Evolutionary conservation across 352 stramenopile species (phyloP).

Genomic region (Phytophthora uliginosa): DNA sequence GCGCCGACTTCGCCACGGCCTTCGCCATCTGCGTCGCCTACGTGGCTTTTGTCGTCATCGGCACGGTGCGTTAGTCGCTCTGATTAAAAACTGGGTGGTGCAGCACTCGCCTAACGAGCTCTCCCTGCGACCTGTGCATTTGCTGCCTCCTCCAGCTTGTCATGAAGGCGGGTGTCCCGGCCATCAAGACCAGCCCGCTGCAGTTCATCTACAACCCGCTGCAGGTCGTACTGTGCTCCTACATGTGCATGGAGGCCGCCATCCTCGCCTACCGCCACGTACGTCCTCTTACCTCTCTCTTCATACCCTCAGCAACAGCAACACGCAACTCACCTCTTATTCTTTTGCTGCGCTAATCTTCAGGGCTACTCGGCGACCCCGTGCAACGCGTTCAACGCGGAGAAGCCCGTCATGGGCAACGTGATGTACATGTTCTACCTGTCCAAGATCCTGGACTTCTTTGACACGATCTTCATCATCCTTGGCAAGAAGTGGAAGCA

Average conservation of each 20-base stretch:
- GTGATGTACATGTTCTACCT: constrained; percentile 99
- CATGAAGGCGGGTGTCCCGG: constrained; percentile 83
- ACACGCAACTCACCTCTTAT: constrained; percentile 9
- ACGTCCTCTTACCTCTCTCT: constrained; percentile 17
- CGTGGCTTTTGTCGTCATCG: constrained; percentile 74
- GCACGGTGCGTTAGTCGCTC: constrained; percentile 46
- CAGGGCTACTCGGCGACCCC: constrained; percentile 91
- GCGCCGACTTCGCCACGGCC: constrained; percentile 65
- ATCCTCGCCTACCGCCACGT: constrained; percentile 94
- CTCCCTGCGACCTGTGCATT: neutral
- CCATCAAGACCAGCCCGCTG: constrained; percentile 81
- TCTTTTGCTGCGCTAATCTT: constrained; percentile 14
- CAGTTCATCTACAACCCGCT: constrained; percentile 98
- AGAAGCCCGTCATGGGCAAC: constrained; percentile 95
- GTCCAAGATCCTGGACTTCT: constrained; percentile 96
- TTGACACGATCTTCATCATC: constrained; percentile 99
- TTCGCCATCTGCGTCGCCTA: constrained; percentile 74
- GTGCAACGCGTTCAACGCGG: constrained; percentile 93
- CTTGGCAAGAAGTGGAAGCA: constrained; percentile 98
- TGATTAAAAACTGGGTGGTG: constrained; percentile 22
- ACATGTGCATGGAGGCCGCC: constrained; percentile 96
- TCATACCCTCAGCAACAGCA: neutral
- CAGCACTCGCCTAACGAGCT: constrained; percentile 10
- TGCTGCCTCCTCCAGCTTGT: constrained; percentile 33
- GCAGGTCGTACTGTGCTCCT: constrained; percentile 97